A percentile compares a stretch with the other conserved stretches of the same genome.
These are phyloP conservation scores for Alternaria brassicae DNA, from an alignment of 2,329 filamentous ascomycete species.

Conservation along the genomic window DNA sequence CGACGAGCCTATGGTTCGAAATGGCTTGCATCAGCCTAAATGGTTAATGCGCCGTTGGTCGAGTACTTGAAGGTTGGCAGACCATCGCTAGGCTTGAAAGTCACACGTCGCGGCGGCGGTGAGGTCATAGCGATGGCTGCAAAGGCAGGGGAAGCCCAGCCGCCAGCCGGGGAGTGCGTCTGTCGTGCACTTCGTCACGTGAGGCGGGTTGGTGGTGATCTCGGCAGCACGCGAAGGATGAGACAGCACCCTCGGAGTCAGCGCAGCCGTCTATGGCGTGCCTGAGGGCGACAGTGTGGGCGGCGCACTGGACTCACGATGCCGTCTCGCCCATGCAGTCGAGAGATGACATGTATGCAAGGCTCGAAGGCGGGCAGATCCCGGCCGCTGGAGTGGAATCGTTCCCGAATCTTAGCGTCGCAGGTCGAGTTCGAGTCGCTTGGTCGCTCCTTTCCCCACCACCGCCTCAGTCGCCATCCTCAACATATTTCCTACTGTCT, in stretches of 20 bases:
- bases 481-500: slow-evolving; percentile 17
- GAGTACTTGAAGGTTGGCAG: slow-evolving; percentile 33
- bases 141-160: slow-evolving; percentile 22
- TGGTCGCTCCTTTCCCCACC: slow-evolving; percentile 20
- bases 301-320: slow-evolving; percentile 9
- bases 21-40: slow-evolving; percentile 40
- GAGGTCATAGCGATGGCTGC: slow-evolving; percentile 25
- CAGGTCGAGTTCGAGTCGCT: slow-evolving; percentile 5
- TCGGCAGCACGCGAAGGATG: neutral
- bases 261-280: slow-evolving; percentile 12
- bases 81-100: slow-evolving; percentile 20
- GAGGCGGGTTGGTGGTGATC: slow-evolving; percentile 7
- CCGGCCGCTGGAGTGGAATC: slow-evolving; percentile 20
- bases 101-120: slow-evolving; percentile 14
- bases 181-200: slow-evolving; percentile 22
- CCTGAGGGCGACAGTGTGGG: slow-evolving; percentile 5
- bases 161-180: slow-evolving; percentile 8
- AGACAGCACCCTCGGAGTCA: slow-evolving; percentile 3
- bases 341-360: slow-evolving; percentile 37
- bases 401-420: slow-evolving; percentile 20
- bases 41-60: slow-evolving; percentile 37
- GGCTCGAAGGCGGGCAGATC: slow-evolving; percentile 39
- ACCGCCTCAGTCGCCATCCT: slow-evolving; percentile 6
- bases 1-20: slow-evolving; percentile 26
- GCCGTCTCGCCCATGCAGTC: slow-evolving; percentile 33